A percentile compares a stretch with the other conserved stretches of the same genome.
Conservation (phyloP, 2,329 filamentous ascomycete genomes). For the Dactylellina parvicollis region DNA sequence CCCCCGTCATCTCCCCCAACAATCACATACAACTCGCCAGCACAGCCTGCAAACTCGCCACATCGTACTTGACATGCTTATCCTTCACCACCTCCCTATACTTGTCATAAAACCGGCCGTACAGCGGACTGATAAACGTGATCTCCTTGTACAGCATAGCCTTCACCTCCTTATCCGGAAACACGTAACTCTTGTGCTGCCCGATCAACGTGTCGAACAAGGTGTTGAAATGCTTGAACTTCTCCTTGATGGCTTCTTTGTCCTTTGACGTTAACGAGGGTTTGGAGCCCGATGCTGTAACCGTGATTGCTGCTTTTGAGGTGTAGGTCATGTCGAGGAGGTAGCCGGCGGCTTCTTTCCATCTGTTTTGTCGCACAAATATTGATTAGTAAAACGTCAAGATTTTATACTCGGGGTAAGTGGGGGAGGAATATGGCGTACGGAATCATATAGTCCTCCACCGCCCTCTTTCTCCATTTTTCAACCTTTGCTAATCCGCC, state of each 20-base stretch:
- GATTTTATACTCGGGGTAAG: background rate
- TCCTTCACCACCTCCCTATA: slow-evolving; percentile 98
- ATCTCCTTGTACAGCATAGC: slow-evolving; percentile 82
- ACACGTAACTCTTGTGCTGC: slow-evolving; percentile 82
- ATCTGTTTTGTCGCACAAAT: slow-evolving; percentile 63
- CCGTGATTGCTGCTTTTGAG: slow-evolving; percentile 80
- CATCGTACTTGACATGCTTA: slow-evolving; percentile 98
- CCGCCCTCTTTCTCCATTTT: slow-evolving; percentile 86
- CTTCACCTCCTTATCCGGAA: slow-evolving; percentile 86
- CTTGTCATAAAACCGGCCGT: slow-evolving; percentile 93
- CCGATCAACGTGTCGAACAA: slow-evolving; percentile 88
- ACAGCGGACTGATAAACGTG: slow-evolving; percentile 90
- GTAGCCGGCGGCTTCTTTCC: slow-evolving; percentile 81
- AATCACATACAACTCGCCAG: slow-evolving; percentile 61
- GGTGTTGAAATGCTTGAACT: slow-evolving; percentile 87
- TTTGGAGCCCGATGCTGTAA: slow-evolving; percentile 61
- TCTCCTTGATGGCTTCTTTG: slow-evolving; percentile 94
- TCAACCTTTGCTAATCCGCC: slow-evolving; percentile 75
- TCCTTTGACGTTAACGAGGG: slow-evolving; percentile 88
- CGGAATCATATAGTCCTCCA: slow-evolving; percentile 73
- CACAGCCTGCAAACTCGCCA: slow-evolving; percentile 76
- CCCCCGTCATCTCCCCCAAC: background rate
- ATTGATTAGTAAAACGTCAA: background rate
- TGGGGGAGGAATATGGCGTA: background rate
- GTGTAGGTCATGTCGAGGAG: slow-evolving; percentile 64